Evolutionary conservation across 1,284 basidiomycete genomes (phyloP), one percentile per base, ranked within the genome.

Genomic region (Sporisorium reilianum): DNA sequence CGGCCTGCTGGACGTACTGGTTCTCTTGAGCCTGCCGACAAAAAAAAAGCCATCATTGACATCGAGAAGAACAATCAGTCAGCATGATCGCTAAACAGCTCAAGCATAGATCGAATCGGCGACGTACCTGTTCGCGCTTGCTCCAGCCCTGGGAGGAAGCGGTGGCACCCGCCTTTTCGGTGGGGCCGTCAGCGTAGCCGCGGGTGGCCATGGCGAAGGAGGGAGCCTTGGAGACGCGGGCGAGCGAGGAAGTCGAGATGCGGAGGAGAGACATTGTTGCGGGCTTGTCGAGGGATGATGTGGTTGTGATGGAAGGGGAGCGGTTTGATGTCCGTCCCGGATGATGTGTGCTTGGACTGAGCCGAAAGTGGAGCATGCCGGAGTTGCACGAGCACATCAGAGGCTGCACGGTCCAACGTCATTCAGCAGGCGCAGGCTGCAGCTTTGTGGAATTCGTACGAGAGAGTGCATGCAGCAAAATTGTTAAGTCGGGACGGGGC

Each of bases 1-100:
- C 81, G 23, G 69, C 66, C 63, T 80, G 63, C 51, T 71, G 65
- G 22, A 80, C 71, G 72, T 80, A 80, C 69, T 75, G 67, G 69
- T 73, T 70, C 67, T 80, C 79, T 40, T 73, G 60, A 18, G 79
- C 77, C 76, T 78, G 54, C 3, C 3, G 7, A 41, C 22, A 4
- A 32, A 11, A n/a, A n/a, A n/a, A n/a, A 20, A 5, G 3, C n/a
- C 18, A n/a, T 23, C 3, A 28, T 53, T 7, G 2, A 14, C 44
- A 40, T 20, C 9, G 10, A 41, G 30, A 41, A 42, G 20, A 22
- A 20, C 23, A 8, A 28, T 42, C 32, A 51, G 26, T 42, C 16
- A 10, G 10, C 1, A 20, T 9, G 11, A 2, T 8, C 6, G 23
- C 20, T 4, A 8, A 22, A 5, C n/a, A 38, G 5, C 3, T 14